phyloP scores from a whole-genome alignment of 78 protist genomes.

The Pelomyxa schiedti region DNA sequence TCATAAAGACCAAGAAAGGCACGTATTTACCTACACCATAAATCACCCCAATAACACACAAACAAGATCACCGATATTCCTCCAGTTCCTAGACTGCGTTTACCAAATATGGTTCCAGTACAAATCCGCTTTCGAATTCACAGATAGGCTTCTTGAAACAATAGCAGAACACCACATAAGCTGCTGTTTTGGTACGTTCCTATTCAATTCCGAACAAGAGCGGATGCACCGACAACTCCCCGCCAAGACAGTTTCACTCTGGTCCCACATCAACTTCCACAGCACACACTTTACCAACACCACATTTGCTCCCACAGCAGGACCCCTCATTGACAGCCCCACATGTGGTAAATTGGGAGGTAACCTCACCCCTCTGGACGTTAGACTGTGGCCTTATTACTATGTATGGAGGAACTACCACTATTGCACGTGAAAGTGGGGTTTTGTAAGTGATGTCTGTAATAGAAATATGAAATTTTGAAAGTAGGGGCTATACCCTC shows the following conservation, averaged over 20 bases:
- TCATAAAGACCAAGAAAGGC: not conserved
- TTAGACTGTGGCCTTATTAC: no score
- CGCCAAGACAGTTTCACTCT: slow-evolving; percentile 21
- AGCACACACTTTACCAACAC: slow-evolving; percentile 7
- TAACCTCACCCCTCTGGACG: no score
- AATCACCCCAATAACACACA: slow-evolving; percentile 8
- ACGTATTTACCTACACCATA: not conserved
- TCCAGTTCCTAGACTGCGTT: slow-evolving; percentile 84
- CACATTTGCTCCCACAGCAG: no score
- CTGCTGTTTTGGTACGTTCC: slow-evolving; percentile 73
- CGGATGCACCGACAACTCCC: slow-evolving; percentile 13
- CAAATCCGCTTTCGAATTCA: slow-evolving; percentile 80
- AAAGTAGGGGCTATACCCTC: no score
- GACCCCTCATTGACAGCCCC: no score
- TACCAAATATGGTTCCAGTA: slow-evolving; percentile 55
- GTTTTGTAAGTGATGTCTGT: no score
- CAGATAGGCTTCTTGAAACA: slow-evolving; percentile 39
- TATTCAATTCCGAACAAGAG: slow-evolving; percentile 49
- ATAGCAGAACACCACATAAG: slow-evolving; percentile 19
- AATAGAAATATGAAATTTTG: no score
- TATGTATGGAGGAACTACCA: no score
- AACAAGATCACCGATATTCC: slow-evolving; percentile 79
- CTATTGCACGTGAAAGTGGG: no score
- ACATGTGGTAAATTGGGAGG: no score
- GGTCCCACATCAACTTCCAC: slow-evolving; percentile 22